These are phyloP conservation scores for Aurifilum marmelostoma DNA, from an alignment of 2,329 filamentous ascomycete genomes.

Conservation along the genomic window DNA sequence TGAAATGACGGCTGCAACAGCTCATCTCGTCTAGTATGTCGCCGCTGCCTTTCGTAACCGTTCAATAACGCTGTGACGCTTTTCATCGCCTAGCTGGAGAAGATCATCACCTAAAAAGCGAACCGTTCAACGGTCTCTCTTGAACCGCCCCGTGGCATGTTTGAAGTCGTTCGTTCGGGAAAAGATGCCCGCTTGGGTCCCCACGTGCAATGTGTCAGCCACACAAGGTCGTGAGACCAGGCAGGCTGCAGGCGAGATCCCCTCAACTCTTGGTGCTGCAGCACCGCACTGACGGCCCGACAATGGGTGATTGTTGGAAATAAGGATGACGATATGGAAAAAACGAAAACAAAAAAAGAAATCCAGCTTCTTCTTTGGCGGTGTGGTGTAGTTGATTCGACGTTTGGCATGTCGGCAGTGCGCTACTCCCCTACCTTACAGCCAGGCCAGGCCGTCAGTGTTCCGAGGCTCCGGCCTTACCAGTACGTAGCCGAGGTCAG, in stretches of 20 bases:
- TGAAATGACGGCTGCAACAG: background rate
- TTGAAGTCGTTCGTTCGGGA: conserved; percentile 5
- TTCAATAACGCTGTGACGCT: background rate
- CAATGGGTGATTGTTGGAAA: background rate
- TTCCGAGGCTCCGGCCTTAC: background rate
- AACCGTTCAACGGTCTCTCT: background rate
- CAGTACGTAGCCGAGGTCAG: background rate
- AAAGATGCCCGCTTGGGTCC: background rate
- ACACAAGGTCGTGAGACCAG: background rate
- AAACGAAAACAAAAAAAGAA: background rate
- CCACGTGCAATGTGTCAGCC: conserved; percentile 1
- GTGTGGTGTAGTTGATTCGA: no score
- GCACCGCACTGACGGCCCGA: background rate
- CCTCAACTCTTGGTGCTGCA: background rate
- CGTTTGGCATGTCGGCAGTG: background rate
- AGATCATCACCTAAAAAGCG: no score
- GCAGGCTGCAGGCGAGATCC: background rate
- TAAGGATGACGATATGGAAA: background rate
- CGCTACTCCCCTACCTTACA: no score
- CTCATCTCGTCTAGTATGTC: background rate
- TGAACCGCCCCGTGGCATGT: background rate
- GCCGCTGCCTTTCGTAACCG: no score
- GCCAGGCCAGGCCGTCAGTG: no score
- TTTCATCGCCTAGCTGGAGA: background rate
- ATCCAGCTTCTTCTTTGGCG: background rate